A percentile compares a stretch with the other conserved stretches of the same genome.
phyloP scores from a whole-genome alignment of 2,329 filamentous ascomycete genomes.

The Diaporthe australafricana region DNA sequence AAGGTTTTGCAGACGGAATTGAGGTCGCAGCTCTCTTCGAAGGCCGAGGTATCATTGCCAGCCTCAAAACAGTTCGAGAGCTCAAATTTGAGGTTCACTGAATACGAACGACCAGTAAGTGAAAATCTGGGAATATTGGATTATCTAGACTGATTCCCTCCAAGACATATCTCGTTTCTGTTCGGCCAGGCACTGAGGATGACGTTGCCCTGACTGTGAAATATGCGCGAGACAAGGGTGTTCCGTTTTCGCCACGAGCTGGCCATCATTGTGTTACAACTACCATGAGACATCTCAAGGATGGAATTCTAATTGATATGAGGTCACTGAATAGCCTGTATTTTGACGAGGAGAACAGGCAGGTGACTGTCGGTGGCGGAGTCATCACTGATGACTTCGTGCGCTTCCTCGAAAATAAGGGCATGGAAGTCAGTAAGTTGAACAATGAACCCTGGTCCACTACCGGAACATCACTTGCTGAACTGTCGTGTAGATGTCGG shows the following conservation, averaged over 20 bases:
- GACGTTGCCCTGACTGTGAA: neutral
- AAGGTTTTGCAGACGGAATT: neutral
- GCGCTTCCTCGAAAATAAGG: neutral
- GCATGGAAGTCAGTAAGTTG: constrained; percentile 8
- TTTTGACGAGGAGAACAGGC: neutral
- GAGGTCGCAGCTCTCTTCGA: neutral
- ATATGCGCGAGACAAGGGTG: neutral
- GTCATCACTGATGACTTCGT: constrained; percentile 22
- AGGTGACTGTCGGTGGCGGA: constrained; percentile 13
- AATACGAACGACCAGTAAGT: constrained; percentile 26
- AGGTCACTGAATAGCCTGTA: neutral
- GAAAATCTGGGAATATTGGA: neutral
- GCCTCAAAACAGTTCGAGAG: neutral
- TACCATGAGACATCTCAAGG: constrained; percentile 2
- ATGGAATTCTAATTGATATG: constrained; percentile 13
- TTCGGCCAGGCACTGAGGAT: neutral
- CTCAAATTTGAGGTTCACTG: constrained; percentile 10
- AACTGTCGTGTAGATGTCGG: neutral
- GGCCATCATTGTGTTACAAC: constrained; percentile 26
- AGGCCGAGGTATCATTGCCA: neutral
- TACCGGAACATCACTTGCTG: fast-evolving
- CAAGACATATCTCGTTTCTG: neutral
- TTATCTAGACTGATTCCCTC: neutral
- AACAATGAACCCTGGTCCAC: fast-evolving
- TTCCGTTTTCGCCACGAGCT: constrained; percentile 11